These are phyloP conservation scores for Plantago ovata DNA, from an alignment of 257 asterid species.

Conservation along the genomic window DNA sequence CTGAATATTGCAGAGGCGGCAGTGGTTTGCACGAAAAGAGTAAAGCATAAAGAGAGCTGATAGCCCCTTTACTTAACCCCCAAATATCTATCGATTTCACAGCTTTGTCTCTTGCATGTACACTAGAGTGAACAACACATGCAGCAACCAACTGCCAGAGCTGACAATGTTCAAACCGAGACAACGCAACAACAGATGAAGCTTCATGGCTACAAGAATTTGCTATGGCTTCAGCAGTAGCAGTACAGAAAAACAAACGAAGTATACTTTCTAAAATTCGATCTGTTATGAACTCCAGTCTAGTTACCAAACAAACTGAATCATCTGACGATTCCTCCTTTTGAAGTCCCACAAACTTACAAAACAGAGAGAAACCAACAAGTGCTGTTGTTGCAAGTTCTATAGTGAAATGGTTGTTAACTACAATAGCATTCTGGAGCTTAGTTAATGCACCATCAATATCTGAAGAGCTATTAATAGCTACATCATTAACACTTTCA, in stretches of 20 bases:
- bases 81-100: constrained; percentile 81
- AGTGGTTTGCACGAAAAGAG: constrained; percentile 73
- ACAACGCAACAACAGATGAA: constrained; percentile 62
- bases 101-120: constrained; percentile 88
- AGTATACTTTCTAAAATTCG: constrained; percentile 80
- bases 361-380: constrained; percentile 62
- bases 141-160: constrained; percentile 92
- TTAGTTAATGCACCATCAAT: constrained; percentile 37
- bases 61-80: constrained; percentile 91
- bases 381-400: constrained; percentile 81
- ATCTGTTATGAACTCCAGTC: constrained; percentile 70
- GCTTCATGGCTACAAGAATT: constrained; percentile 50
- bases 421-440: constrained; percentile 39
- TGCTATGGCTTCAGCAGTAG: constrained; percentile 67
- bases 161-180: constrained; percentile 54
- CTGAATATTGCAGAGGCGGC: constrained; percentile 76
- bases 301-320: constrained; percentile 41
- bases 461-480: constrained; percentile 35
- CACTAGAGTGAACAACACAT: constrained; percentile 63
- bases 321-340: constrained; percentile 36
- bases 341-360: constrained; percentile 37
- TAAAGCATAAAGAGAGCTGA: constrained; percentile 73
- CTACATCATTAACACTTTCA: constrained; percentile 59
- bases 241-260: constrained; percentile 86
- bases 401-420: constrained; percentile 43